Percentiles rank a stretch among this genome's conserved stretches.
These are phyloP conservation scores for Linnemannia exigua DNA, from an alignment of 192 early-diverging fungal genomes.

Conservation along the genomic window DNA sequence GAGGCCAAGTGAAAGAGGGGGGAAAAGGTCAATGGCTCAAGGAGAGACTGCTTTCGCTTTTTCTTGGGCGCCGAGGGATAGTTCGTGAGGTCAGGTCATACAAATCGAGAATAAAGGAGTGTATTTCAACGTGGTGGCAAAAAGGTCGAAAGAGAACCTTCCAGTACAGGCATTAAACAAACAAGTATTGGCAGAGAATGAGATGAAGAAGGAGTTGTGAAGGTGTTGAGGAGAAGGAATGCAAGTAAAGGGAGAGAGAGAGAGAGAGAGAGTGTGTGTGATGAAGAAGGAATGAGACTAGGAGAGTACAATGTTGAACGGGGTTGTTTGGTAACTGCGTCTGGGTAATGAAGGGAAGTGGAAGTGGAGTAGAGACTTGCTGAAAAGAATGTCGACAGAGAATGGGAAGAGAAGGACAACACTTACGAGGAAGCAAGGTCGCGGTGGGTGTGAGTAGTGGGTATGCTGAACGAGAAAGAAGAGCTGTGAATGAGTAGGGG, in stretches of 20 bases:
- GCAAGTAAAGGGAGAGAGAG: not conserved
- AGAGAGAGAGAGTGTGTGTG: not conserved
- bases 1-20: too few relatives aligned
- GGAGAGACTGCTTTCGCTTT: not conserved
- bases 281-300: not conserved
- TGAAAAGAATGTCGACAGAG: not conserved
- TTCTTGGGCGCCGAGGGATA: not conserved
- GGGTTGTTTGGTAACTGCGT: too few relatives aligned
- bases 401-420: not conserved
- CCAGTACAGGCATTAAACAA: not conserved
- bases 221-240: not conserved
- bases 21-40: not conserved
- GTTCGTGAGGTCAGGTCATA: not conserved
- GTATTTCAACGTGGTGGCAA: not conserved
- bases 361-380: not conserved
- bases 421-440: not conserved
- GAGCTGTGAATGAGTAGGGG: not conserved
- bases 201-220: not conserved
- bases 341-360: not conserved
- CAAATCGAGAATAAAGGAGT: not conserved
- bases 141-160: not conserved
- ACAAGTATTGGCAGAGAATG: not conserved
- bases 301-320: too few relatives aligned
- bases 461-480: constrained; percentile 1
- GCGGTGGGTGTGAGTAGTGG: not conserved